Evolutionary conservation across 345 rosid species (phyloP).

Genomic region (Salix caprea): DNA sequence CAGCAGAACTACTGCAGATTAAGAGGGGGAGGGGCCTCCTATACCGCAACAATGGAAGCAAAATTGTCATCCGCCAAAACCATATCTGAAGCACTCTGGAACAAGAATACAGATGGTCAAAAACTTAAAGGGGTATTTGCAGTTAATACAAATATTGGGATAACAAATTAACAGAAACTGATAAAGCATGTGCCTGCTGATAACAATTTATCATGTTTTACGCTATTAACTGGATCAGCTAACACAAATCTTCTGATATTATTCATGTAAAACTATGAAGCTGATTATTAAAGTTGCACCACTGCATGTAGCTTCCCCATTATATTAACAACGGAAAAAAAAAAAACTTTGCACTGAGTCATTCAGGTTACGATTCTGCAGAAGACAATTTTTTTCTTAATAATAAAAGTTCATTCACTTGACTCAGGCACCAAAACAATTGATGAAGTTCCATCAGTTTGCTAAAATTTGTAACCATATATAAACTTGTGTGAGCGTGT

Average conservation of each 20-base stretch:
- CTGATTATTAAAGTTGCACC: not conserved
- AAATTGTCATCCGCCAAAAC: slow-evolving; percentile 99
- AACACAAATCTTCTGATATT: not conserved
- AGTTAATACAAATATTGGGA: not conserved
- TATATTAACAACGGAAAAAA: not conserved
- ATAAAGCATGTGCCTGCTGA: not conserved
- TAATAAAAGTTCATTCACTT: too few relatives aligned
- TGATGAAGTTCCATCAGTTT: not conserved
- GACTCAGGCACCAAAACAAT: not conserved
- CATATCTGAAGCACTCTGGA: slow-evolving; percentile 99
- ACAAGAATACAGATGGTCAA: slow-evolving; percentile 17
- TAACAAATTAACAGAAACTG: not conserved
- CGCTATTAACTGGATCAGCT: not conserved
- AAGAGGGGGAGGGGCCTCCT: slow-evolving; percentile 19
- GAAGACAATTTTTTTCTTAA: not conserved
- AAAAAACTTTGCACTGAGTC: not conserved
- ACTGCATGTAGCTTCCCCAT: not conserved
- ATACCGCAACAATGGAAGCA: slow-evolving; percentile 94
- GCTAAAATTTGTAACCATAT: not conserved
- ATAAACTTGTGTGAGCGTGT: not conserved
- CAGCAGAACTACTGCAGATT: not conserved
- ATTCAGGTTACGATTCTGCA: not conserved
- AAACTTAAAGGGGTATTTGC: not conserved
- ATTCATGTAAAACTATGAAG: not conserved
- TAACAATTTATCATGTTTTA: not conserved